Evolutionary conservation across 805 yeast genomes (phyloP), one percentile per base, ranked within the genome.

Genomic region (Maudiozyma barnettii): DNA sequence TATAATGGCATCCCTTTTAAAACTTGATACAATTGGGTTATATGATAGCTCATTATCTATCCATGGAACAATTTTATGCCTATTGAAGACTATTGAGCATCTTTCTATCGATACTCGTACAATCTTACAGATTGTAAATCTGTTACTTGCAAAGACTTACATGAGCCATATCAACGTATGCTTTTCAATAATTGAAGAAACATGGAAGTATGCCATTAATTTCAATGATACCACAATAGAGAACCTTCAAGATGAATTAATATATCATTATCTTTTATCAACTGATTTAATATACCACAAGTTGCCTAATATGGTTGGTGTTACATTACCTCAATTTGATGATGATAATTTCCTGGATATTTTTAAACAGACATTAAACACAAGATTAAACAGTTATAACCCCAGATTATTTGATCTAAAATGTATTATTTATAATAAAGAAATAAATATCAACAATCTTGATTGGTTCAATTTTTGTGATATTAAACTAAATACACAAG

Each of bases 51-150:
- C 57, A 1, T 40, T 44, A 5, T 42, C 50, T 10, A 26, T 67
- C 9, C 46, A 58, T n/a, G 42, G 47, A 3, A 46, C 59, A 14
- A 8, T 65, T 4, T 22, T 50, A 3, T 22, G 46, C 12, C 64
- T 62, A 45, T 51, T 68, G 45, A 48, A 39, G 14, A 7, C 37
- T 2, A 43, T 60, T 19, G 47, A 45, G 3, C 61, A 57, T 35
- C 71, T 67, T 45, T 54, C 57, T 20, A 51, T 58, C 2, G 56
- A 61, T 19, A 64, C 71, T 8, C 58, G 68, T 7, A 36, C 56
- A 2, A 55, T 71, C 1, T 57, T 80, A 40, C 67, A 68, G 45
- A 59, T 81, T 14, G 59, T 75, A 16, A 81, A 80, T 56, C 69
- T 67, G 33, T 53, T 73, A 3, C 53, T 80, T 6, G 51, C 74